Conservation (phyloP, 495 filamentous ascomycete genomes). For the Bombardia bombarda region DNA sequence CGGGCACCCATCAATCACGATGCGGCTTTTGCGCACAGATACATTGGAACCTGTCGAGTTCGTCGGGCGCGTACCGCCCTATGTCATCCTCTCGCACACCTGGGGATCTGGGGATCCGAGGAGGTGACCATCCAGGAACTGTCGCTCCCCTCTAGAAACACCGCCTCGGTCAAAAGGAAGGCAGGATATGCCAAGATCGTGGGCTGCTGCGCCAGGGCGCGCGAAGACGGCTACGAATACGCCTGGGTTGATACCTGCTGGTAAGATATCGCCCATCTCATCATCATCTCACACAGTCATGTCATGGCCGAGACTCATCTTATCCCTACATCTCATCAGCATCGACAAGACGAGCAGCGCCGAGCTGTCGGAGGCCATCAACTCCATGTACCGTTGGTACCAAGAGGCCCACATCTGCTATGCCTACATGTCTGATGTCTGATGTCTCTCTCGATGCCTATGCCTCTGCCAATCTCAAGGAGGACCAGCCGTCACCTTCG, state of each 20-base stretch:
- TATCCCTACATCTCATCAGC: conserved; percentile 3
- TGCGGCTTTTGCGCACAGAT: conserved; percentile 13
- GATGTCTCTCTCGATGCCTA: background rate
- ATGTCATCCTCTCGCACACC: conserved; percentile 40
- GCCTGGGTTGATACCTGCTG: conserved; percentile 29
- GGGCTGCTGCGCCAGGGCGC: conserved; percentile 7
- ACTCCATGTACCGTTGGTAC: conserved; percentile 35
- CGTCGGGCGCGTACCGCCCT: conserved; percentile 12
- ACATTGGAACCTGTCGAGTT: conserved; percentile 13
- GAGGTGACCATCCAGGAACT: conserved; percentile 37
- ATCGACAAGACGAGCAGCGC: conserved; percentile 32
- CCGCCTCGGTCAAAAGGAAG: conserved; percentile 10
- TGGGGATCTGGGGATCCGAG: conserved; percentile 31
- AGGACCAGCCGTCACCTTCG: background rate
- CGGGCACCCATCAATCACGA: background rate
- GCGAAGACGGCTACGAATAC: conserved; percentile 14
- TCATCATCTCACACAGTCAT: background rate
- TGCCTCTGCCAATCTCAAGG: background rate
- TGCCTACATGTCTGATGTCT: conserved; percentile 20
- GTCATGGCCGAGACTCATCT: no score
- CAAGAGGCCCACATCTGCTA: conserved; percentile 18
- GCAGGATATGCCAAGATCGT: conserved; percentile 17
- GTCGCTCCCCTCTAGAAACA: background rate
- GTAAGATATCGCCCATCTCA: background rate
- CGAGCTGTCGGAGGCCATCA: conserved; percentile 35